phyloP scores from a whole-genome alignment of 495 filamentous ascomycete genomes.

The Diplogelasinospora grovesii region DNA sequence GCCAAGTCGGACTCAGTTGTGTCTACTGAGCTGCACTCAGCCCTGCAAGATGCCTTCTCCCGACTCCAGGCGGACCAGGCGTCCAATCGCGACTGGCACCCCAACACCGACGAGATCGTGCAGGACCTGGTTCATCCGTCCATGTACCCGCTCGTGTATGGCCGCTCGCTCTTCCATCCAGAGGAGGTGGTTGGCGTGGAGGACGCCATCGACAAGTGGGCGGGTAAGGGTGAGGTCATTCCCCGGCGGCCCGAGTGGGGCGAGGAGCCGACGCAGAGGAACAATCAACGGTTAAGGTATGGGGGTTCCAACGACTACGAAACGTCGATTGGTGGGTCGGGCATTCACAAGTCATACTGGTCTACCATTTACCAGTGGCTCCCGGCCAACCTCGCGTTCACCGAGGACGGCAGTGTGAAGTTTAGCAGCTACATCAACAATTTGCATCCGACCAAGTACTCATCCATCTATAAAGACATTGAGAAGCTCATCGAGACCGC shows the following conservation, averaged over 20 bases:
- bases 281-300: conserved; percentile 9
- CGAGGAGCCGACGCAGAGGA: conserved; percentile 3
- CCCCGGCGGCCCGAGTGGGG: conserved; percentile 15
- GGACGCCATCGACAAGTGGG: conserved; percentile 26
- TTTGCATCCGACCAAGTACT: conserved; percentile 45
- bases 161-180: conserved; percentile 23
- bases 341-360: conserved; percentile 27
- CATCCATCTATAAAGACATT: conserved; percentile 43
- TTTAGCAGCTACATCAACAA: conserved; percentile 67
- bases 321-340: conserved; percentile 13
- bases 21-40: conserved; percentile 7
- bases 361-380: conserved; percentile 54
- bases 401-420: conserved; percentile 48
- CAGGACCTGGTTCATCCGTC: conserved; percentile 58
- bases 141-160: conserved; percentile 53
- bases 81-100: conserved; percentile 51
- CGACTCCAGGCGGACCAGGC: conserved; percentile 37
- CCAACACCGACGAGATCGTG: conserved; percentile 48
- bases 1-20: conserved; percentile 27
- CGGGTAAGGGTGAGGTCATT: conserved; percentile 23
- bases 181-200: conserved; percentile 25
- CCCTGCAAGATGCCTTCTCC: conserved; percentile 17
- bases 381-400: conserved; percentile 48
- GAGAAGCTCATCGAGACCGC: conserved; percentile 45
- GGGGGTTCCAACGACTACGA: conserved; percentile 19